Base-by-base conservation (phyloP, 371 early-diverging fungal genomes). In the Phascolomyces articulosus region DNA sequence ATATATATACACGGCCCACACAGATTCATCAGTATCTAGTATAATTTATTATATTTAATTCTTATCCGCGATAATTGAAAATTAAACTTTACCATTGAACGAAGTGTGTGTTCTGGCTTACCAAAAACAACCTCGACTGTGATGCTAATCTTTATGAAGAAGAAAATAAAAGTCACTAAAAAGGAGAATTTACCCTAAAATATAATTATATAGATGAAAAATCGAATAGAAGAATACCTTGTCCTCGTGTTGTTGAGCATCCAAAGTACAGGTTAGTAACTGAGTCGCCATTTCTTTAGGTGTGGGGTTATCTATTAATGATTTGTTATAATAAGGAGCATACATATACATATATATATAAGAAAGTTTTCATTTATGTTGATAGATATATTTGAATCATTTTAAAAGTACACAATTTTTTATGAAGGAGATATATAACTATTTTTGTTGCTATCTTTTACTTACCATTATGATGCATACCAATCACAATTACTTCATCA, bases 401-500 rank as follows among this genome's bases (percentile, higher is more conserved):
- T n/a, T n/a, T n/a, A n/a, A n/a, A n/a, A n/a, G n/a, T n/a, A n/a
- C n/a, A n/a, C n/a, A n/a, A n/a, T n/a, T n/a, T n/a, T n/a, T n/a
- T n/a, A n/a, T n/a, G 38, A 38, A 38, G 38, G 29, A 55, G 27
- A 55, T 29, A 55, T 27, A 20, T 20, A 20, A 20, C 34, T 56
- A 38, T 24, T 21, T 31, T n/a, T 20, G 9, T 26, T 55, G 55
- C 20, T n/a, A n/a, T n/a, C n/a, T 28, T n/a, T 29, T 29, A 55
- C 44, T 57, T 40, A 57, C 57, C 31, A 31, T 26, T 18, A 57
- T 47, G 28, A 18, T 59, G 60, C 41, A 59, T 40, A 26, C 55
- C 63, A 18, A 62, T 38, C 24, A 62, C 55, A 21, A 62, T 40
- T 10, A 62, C 55, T 41, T 62, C 63, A 31, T 62, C 63, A 18